Base-by-base conservation (phyloP, 805 yeast species). In the Lachancea kluyveri region DNA sequence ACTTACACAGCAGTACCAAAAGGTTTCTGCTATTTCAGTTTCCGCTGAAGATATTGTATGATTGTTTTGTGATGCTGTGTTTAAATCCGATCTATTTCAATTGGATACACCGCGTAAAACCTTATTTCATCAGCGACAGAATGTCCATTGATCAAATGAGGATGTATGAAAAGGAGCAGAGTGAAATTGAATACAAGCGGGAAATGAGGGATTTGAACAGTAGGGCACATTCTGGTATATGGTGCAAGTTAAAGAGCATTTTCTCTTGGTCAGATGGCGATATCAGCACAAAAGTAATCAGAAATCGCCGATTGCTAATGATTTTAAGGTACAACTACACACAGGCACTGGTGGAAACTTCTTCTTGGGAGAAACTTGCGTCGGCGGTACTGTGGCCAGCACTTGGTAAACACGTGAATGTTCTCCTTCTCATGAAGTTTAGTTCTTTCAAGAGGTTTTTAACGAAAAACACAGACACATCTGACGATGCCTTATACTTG, bases 401-500 rank as follows among this genome's bases (percentile, higher is more conserved):
- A 3, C 21, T 34, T 8, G 39, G 39, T 4, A 27, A 32, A 20
- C 21, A 24, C 7, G 6, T 36, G 4, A 30, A 28, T 17, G 21
- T 9, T 5, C n/a, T 21, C 12, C 9, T 31, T 13, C 24, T 36
- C 12, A 21, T 33, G 29, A 30, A 21, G 8, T 31, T 24, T 9
- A 5, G 19, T 2, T 18, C 24, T 21, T 31, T 28, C 25, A 31
- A 28, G 14, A 7, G 12, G 8, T 20, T 31, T 21, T 3, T 28
- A 8, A 26, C 22, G 8, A 24, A 26, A 9, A 8, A 24, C 7
- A 17, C 39, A n/a, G n/a, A 30, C 4, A 32, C 40, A 6, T 28
- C 41, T 11, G 45, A 42, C 19, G 41, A 40, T 18, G 48, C 40
- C n/a, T 5, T 38, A 3, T 28, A 25, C 17, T 24, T 36, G 8